Evolutionary conservation across 768 basidiomycete genomes (phyloP), one percentile per base, ranked within the genome.

Genomic region (Termitomyces sp.): DNA sequence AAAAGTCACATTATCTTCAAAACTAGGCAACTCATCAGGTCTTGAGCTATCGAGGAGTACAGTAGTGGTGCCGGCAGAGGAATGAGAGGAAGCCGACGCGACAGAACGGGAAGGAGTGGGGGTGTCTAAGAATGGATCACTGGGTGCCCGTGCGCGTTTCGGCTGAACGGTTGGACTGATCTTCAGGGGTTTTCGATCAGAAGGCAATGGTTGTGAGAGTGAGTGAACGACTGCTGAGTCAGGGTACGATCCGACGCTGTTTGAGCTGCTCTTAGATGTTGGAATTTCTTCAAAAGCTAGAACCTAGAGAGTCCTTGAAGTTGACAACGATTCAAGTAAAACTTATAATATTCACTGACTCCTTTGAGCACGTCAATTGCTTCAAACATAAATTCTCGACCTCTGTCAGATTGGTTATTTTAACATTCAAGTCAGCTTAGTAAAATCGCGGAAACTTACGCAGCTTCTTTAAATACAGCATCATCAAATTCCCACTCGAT

Each of bases 401-500:
- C 94, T 68, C 93, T 95, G 72, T 56, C 62, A 62, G 64, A 56
- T 53, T 66, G 37, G 53, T 59, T 58, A 59, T 68, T 22, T 42
- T 37, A 62, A 64, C 59, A 62, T 47, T 49, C 14, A 62, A 57
- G 60, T 22, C 16, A 24, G 66, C 27, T 53, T 61, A 61, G 27
- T 61, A 57, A 54, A 37, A 60, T 46, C 34, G 30, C 45, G 60
- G 58, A 33, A 54, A 83, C 93, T 79, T 79, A 93, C 93, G 91
- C 93, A 62, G 93, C 84, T 74, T 96, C 94, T 68, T 93, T 89
- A 75, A 95, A 93, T 16, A 95, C 91, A 20, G 93, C 93, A 76
- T 96, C 94, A 71, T 96, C 94, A 22, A 95, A 77, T 76, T 94
- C 91, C 94, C 94, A 96, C 65, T 89, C 82, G 54, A 95, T 85